Evolutionary conservation across 1,139 yeast genomes (phyloP).

Genomic region (Suhomyces chickasaworum): DNA sequence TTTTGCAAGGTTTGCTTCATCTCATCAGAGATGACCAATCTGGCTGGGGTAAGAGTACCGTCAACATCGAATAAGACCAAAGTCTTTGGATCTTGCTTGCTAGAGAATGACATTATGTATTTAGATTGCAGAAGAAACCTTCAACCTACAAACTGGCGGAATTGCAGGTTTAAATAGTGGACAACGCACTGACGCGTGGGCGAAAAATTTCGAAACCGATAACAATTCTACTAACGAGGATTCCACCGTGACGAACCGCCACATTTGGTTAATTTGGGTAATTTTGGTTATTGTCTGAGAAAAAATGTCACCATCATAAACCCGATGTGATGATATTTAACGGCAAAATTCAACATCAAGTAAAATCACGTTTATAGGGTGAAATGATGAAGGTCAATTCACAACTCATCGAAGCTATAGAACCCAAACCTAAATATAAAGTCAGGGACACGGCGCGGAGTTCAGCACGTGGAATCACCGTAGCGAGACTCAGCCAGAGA

Average conservation of each 20-base stretch:
- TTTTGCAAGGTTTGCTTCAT: constrained; percentile 69
- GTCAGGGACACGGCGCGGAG: too few relatives aligned
- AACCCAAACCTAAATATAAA: too few relatives aligned
- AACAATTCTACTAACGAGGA: background rate
- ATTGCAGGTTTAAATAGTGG: constrained; percentile 7
- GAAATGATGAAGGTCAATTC: too few relatives aligned
- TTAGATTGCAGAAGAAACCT: background rate
- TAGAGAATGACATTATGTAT: constrained; percentile 51
- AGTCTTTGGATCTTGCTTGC: constrained; percentile 57
- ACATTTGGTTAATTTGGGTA: too few relatives aligned
- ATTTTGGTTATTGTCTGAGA: too few relatives aligned
- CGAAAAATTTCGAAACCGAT: constrained; percentile 7
- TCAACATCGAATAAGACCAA: constrained; percentile 94
- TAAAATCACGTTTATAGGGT: too few relatives aligned
- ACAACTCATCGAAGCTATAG: too few relatives aligned
- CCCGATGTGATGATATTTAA: too few relatives aligned
- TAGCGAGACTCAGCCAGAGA: too few relatives aligned
- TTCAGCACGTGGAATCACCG: too few relatives aligned
- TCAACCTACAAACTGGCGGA: constrained; percentile 6
- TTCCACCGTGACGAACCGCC: background rate
- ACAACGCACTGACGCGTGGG: constrained; percentile 11
- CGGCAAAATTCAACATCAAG: too few relatives aligned
- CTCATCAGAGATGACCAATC: constrained; percentile 79
- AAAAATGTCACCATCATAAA: too few relatives aligned
- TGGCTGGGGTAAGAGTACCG: constrained; percentile 97